A percentile compares a stretch with the other conserved stretches of the same genome.
These are phyloP conservation scores for Massarina eburnea DNA, from an alignment of 2,329 filamentous ascomycete genomes.

Conservation along the genomic window DNA sequence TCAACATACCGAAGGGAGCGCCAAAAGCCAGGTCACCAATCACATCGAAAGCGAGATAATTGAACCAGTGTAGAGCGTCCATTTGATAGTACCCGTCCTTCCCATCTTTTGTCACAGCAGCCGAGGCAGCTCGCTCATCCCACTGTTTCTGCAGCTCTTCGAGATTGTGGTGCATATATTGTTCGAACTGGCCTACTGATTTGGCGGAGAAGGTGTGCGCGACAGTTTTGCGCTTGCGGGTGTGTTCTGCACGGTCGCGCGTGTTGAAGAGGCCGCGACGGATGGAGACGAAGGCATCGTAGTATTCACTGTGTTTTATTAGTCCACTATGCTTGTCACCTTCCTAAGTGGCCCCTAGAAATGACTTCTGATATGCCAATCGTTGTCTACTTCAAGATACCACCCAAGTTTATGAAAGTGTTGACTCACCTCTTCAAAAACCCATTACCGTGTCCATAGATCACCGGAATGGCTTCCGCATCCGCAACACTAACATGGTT, in stretches of 20 bases:
- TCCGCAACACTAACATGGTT: slow-evolving; percentile 83
- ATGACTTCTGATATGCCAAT: no score
- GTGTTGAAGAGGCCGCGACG: slow-evolving; percentile 87
- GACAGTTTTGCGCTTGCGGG: slow-evolving; percentile 85
- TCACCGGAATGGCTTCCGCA: slow-evolving; percentile 70
- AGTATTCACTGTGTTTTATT: slow-evolving; percentile 66
- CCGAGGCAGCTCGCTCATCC: slow-evolving; percentile 62
- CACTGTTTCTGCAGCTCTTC: slow-evolving; percentile 72
- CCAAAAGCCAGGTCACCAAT: slow-evolving; percentile 71
- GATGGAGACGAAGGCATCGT: slow-evolving; percentile 89
- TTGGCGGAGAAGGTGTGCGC: slow-evolving; percentile 85
- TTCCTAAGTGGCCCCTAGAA: no score
- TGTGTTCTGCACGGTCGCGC: slow-evolving; percentile 76
- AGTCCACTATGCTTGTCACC: not conserved
- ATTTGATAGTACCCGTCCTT: slow-evolving; percentile 61
- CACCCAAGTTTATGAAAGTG: not conserved
- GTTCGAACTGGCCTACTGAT: slow-evolving; percentile 80
- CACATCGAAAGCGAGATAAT: slow-evolving; percentile 58
- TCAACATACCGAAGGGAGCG: slow-evolving; percentile 80
- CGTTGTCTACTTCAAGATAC: no score
- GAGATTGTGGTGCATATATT: slow-evolving; percentile 82
- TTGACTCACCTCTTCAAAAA: slow-evolving; percentile 49
- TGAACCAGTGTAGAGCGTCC: slow-evolving; percentile 81
- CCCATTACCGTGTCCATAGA: slow-evolving; percentile 68
- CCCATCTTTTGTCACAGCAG: slow-evolving; percentile 26